Evolutionary conservation across 176 grass and related monocot genomes (phyloP).

Genomic region (Leersia perrieri): DNA sequence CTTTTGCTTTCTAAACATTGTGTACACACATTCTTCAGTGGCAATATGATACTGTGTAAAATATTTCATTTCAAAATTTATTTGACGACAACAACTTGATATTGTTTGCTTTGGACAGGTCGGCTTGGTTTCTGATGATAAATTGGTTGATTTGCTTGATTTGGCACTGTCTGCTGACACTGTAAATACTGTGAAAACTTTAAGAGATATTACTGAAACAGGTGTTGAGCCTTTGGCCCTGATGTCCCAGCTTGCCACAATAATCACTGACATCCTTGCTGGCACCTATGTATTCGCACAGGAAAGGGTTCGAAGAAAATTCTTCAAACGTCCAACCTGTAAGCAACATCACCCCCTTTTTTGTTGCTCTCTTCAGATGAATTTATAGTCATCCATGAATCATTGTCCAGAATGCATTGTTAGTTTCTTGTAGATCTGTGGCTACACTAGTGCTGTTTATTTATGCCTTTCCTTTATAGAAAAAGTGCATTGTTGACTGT

Average conservation of each 20-base stretch:
- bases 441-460: background rate
- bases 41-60: background rate
- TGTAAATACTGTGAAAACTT: constrained; percentile 81
- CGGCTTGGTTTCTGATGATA: constrained; percentile 93
- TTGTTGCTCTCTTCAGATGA: background rate
- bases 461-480: background rate
- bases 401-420: background rate
- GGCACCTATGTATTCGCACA: constrained; percentile 64
- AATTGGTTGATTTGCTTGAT: constrained; percentile 90
- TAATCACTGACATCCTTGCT: constrained; percentile 94
- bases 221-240: constrained; percentile 85
- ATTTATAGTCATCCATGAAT: constrained; percentile 1
- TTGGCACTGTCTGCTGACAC: constrained; percentile 97
- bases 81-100: background rate
- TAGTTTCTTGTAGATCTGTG: background rate
- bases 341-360: constrained; percentile 35
- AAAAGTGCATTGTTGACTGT: background rate
- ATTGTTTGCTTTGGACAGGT: constrained; percentile 62
- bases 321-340: constrained; percentile 82
- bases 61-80: constrained; percentile 10
- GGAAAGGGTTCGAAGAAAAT: constrained; percentile 66
- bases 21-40: background rate
- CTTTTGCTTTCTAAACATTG: background rate
- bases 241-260: constrained; percentile 95
- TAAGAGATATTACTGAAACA: constrained; percentile 86